phyloP scores from a whole-genome alignment of 805 yeast genomes.

The Ogataea chonburiensis region DNA sequence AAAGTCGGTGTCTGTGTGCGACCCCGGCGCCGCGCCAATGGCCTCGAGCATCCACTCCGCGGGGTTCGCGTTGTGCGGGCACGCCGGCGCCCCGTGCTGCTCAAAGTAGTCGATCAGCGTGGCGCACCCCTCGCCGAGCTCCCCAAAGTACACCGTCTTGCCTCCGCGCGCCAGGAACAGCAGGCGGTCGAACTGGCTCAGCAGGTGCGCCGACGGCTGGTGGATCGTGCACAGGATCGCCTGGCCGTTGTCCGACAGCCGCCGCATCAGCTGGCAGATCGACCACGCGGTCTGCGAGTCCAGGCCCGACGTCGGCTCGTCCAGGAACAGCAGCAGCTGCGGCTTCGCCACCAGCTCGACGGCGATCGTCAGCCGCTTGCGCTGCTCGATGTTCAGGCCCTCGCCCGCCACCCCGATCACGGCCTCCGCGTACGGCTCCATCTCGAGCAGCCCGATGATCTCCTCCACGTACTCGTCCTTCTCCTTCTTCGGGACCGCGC shows the following conservation, averaged over 20 bases:
- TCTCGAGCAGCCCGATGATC: slow-evolving; percentile 45
- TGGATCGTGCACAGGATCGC: slow-evolving; percentile 68
- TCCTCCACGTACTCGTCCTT: slow-evolving; percentile 49
- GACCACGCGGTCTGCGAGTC: slow-evolving; percentile 60
- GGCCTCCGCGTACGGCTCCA: slow-evolving; percentile 53
- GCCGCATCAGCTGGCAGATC: slow-evolving; percentile 47
- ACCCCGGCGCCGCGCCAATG: slow-evolving; percentile 77
- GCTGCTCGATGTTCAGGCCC: slow-evolving; percentile 52
- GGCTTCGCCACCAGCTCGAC: slow-evolving; percentile 55
- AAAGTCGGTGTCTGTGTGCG: slow-evolving; percentile 64
- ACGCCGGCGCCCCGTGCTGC: slow-evolving; percentile 56
- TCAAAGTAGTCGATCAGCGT: slow-evolving; percentile 65
- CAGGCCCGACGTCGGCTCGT: slow-evolving; percentile 60
- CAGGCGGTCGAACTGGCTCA: slow-evolving; percentile 72
- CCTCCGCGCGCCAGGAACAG: slow-evolving; percentile 67
- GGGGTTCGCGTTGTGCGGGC: slow-evolving; percentile 69
- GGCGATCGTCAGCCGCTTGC: slow-evolving; percentile 51
- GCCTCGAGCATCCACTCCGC: slow-evolving; percentile 90
- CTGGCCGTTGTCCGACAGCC: slow-evolving; percentile 48
- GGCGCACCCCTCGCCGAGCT: slow-evolving; percentile 51
- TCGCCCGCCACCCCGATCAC: slow-evolving; percentile 44
- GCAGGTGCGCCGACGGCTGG: slow-evolving; percentile 76
- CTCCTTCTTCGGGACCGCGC: slow-evolving; percentile 38
- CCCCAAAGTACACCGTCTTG: slow-evolving; percentile 69
- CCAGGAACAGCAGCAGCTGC: slow-evolving; percentile 48